Conservation (phyloP, 2,329 filamentous ascomycete genomes). For the Calonectria multiphialidica region DNA sequence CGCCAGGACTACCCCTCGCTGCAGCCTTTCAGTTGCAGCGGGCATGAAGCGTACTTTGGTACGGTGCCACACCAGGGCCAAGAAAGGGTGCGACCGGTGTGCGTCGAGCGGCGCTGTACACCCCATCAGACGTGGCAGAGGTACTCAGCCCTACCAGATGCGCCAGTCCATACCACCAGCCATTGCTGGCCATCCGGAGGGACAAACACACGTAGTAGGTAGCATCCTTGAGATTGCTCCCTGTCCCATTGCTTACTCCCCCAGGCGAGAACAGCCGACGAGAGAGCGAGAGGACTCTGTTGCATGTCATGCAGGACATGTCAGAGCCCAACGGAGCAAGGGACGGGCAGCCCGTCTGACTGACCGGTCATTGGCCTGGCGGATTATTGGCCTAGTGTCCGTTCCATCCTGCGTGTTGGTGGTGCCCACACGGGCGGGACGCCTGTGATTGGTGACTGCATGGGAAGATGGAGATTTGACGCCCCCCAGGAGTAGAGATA, state of each 20-base stretch:
- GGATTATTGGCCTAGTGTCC: slow-evolving; percentile 17
- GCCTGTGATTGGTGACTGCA: slow-evolving; percentile 9
- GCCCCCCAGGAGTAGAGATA: background rate
- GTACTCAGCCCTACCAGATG: slow-evolving; percentile 43
- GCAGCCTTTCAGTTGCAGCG: slow-evolving; percentile 15
- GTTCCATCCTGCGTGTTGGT: slow-evolving; percentile 4
- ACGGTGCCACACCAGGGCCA: slow-evolving; percentile 11
- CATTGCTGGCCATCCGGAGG: background rate
- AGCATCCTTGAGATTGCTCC: slow-evolving; percentile 1
- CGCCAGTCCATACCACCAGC: slow-evolving; percentile 2
- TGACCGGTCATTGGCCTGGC: slow-evolving; percentile 5
- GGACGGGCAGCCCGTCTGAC: slow-evolving; percentile 25
- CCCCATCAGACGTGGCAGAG: slow-evolving; percentile 41
- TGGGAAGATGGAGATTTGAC: background rate
- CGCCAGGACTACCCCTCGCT: slow-evolving; percentile 6
- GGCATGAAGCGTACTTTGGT: slow-evolving; percentile 6
- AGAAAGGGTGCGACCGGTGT: slow-evolving; percentile 26
- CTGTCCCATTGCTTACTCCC: slow-evolving; percentile 15
- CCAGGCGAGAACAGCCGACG: background rate
- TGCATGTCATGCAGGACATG: slow-evolving; percentile 9
- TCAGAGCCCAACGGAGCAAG: background rate
- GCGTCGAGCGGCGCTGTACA: slow-evolving; percentile 23
- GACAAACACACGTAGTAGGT: background rate
- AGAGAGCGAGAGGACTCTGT: background rate
- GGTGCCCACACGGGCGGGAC: slow-evolving; percentile 13